These are phyloP conservation scores for Trichosporon sp. DNA, from an alignment of 1,284 basidiomycete species.

Conservation along the genomic window DNA sequence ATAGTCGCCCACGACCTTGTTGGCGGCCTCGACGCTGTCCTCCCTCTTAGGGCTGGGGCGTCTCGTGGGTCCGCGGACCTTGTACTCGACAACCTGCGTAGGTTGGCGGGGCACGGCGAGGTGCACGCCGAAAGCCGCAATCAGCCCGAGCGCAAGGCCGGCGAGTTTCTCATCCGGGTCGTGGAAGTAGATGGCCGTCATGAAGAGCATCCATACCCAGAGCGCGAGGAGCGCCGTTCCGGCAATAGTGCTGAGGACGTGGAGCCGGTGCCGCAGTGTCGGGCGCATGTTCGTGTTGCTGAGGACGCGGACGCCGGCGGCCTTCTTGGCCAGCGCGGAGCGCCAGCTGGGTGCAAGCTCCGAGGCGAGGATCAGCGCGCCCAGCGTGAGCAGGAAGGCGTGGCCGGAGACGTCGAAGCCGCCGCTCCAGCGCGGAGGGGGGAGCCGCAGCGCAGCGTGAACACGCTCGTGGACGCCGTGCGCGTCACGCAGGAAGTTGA, in stretches of 20 bases:
- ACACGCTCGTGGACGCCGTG: conserved; percentile 23
- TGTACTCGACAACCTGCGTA: conserved; percentile 34
- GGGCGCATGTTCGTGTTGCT: conserved; percentile 16
- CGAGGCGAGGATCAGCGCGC: conserved; percentile 76
- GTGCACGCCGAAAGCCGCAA: conserved; percentile 35
- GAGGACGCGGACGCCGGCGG: neutral
- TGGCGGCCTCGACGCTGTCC: conserved; percentile 17
- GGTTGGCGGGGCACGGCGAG: conserved; percentile 31
- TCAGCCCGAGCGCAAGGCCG: conserved; percentile 62
- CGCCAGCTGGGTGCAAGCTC: conserved; percentile 63
- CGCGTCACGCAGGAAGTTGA: conserved; percentile 56
- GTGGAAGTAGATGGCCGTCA: conserved; percentile 90
- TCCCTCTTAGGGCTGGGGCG: conserved; percentile 23
- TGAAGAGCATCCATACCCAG: conserved; percentile 75
- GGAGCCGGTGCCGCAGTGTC: conserved; percentile 19
- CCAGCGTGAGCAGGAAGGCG: conserved; percentile 84
- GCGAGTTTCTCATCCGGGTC: conserved; percentile 81
- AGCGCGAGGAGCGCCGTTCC: conserved; percentile 61
- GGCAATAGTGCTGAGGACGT: conserved; percentile 32
- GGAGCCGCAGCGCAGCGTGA: conserved; percentile 25
- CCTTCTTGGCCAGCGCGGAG: conserved; percentile 12
- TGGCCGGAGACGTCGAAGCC: conserved; percentile 96
- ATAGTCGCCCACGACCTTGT: conserved; percentile 10
- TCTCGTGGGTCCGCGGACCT: conserved; percentile 29
- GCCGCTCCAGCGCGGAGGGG: conserved; percentile 62